A percentile compares a stretch with the other conserved stretches of the same genome.
Conservation (phyloP, 2,329 filamentous ascomycete genomes). For the Phyllosticta citrichinensis region DNA sequence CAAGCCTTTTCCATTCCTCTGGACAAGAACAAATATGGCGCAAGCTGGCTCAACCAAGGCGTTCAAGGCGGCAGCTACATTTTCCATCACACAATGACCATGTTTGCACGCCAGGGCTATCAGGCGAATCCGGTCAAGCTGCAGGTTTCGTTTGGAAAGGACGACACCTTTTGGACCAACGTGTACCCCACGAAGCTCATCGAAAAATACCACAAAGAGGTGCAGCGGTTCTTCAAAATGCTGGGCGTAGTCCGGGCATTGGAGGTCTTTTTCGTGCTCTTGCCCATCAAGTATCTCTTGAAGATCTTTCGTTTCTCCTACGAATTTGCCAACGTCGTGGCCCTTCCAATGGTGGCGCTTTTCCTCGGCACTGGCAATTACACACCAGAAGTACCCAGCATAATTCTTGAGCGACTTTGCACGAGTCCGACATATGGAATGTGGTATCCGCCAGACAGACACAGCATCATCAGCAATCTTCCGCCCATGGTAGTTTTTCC, state of each 20-base stretch:
- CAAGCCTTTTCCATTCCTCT: constrained; percentile 50
- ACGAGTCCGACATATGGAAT: constrained; percentile 48
- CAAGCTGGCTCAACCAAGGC: constrained; percentile 51
- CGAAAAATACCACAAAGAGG: constrained; percentile 45
- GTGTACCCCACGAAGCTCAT: constrained; percentile 52
- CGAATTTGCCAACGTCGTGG: constrained; percentile 62
- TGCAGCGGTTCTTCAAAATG: constrained; percentile 44
- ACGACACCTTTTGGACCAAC: constrained; percentile 55
- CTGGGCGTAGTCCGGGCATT: constrained; percentile 49
- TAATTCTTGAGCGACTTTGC: constrained; percentile 48
- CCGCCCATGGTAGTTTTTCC: constrained; percentile 54
- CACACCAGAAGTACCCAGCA: constrained; percentile 59
- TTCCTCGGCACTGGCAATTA: constrained; percentile 69
- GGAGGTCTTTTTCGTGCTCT: constrained; percentile 49
- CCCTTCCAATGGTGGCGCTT: constrained; percentile 60
- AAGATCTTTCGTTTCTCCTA: constrained; percentile 58
- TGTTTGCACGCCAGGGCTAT: constrained; percentile 49
- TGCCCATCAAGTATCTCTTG: constrained; percentile 55
- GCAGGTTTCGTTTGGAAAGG: constrained; percentile 55
- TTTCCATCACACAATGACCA: constrained; percentile 58
- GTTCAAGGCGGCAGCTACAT: constrained; percentile 56
- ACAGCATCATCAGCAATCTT: constrained; percentile 39
- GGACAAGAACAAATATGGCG: constrained; percentile 46
- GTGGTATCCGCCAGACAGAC: constrained; percentile 45
- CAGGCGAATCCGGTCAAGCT: constrained; percentile 49